Conservation (phyloP, 305 asterid species). For the Rubia balearica region DNA sequence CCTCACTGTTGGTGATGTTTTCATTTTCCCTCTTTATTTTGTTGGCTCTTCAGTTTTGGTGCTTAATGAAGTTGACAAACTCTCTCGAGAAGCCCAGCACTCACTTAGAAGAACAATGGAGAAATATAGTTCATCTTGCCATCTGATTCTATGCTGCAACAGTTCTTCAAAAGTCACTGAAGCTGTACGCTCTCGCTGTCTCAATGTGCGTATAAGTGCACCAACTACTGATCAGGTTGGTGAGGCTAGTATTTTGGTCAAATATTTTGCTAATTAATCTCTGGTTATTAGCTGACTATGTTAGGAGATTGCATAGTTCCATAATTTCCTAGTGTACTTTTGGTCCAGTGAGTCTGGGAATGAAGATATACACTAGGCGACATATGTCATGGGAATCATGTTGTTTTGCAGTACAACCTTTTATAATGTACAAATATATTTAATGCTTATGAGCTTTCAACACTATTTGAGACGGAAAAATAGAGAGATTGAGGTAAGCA, state of each 20-base stretch:
- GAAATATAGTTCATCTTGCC: slow-evolving; percentile 90
- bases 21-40: slow-evolving; percentile 2
- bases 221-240: slow-evolving; percentile 79
- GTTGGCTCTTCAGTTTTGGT: slow-evolving; percentile 54
- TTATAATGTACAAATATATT: background rate
- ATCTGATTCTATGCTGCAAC: slow-evolving; percentile 87
- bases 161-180: slow-evolving; percentile 96
- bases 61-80: slow-evolving; percentile 93
- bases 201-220: slow-evolving; percentile 80
- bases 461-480: background rate
- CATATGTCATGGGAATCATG: background rate
- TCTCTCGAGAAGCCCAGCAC: slow-evolving; percentile 98
- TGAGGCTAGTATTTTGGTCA: slow-evolving; percentile 14
- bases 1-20: slow-evolving; percentile 1
- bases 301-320: background rate
- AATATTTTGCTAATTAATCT: background rate
- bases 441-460: background rate
- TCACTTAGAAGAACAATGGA: slow-evolving; percentile 98
- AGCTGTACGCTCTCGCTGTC: slow-evolving; percentile 97
- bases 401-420: background rate
- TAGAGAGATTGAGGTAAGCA: background rate
- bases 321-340: background rate
- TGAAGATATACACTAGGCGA: background rate
- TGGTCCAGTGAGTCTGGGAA: background rate
- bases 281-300: background rate